Evolutionary conservation across 148 eudicot genomes (phyloP).

Genomic region (Chenopodium quinoa): DNA sequence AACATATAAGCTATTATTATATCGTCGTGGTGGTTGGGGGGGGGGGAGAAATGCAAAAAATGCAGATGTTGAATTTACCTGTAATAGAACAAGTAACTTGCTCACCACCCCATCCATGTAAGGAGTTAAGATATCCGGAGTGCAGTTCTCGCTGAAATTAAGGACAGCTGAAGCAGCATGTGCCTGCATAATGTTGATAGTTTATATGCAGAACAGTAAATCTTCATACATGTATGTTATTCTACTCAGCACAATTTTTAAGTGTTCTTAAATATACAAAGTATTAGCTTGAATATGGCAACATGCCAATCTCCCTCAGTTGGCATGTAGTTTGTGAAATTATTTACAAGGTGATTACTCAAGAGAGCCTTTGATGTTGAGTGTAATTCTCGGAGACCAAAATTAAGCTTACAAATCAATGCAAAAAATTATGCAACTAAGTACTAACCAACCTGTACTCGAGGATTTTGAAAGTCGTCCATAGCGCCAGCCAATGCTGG

Average conservation of each 20-base stretch:
- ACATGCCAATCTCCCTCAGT: neutral
- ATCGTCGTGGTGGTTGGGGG: too few relatives aligned
- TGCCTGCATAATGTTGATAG: constrained; percentile 47
- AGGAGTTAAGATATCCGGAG: constrained; percentile 87
- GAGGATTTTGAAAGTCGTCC: constrained; percentile 96
- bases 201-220: neutral
- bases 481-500: constrained; percentile 87
- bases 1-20: neutral
- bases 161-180: constrained; percentile 98
- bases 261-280: neutral
- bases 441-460: constrained; percentile 70
- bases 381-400: neutral
- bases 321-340: neutral
- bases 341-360: neutral
- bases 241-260: neutral
- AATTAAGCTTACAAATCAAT: neutral
- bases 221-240: neutral
- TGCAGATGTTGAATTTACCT: constrained; percentile 38
- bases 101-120: constrained; percentile 83
- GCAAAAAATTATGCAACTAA: neutral
- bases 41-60: too few relatives aligned
- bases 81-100: constrained; percentile 79
- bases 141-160: constrained; percentile 93
- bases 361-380: neutral
- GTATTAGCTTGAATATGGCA: neutral